Conservation (phyloP, 2,329 filamentous ascomycete genomes). For the Aspergillus candidus region DNA sequence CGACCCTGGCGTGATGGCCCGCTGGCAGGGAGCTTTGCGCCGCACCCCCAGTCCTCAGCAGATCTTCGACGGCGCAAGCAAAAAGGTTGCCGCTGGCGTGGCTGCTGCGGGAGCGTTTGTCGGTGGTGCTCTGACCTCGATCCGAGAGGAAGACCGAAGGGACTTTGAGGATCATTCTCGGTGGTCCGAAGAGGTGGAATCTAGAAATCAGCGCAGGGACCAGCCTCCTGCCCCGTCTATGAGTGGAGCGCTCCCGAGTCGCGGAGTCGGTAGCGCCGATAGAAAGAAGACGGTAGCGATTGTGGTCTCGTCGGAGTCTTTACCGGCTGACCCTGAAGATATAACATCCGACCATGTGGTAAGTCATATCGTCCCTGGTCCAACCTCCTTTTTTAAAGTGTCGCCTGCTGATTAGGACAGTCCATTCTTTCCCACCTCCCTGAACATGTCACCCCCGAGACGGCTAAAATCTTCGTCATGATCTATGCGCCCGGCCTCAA, state of each 20-base stretch:
- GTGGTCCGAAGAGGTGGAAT: conserved; percentile 85
- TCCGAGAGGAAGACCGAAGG: conserved; percentile 74
- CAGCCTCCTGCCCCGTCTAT: conserved; percentile 24
- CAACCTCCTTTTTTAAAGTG: too few relatives aligned
- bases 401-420: conserved; percentile 36
- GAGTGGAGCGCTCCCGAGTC: conserved; percentile 28
- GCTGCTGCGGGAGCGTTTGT: conserved; percentile 77
- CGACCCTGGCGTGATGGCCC: conserved; percentile 58
- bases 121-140: conserved; percentile 74
- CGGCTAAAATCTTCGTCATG: conserved; percentile 74
- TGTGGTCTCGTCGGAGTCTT: conserved; percentile 73
- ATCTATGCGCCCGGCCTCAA: conserved; percentile 82
- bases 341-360: conserved; percentile 74
- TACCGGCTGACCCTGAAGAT: conserved; percentile 50
- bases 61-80: conserved; percentile 75
- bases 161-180: conserved; percentile 80
- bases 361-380: conserved; percentile 35
- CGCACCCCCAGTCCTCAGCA: conserved; percentile 83
- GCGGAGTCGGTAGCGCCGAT: conserved; percentile 34
- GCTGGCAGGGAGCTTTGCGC: conserved; percentile 73
- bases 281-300: conserved; percentile 76
- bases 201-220: conserved; percentile 44
- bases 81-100: conserved; percentile 72
- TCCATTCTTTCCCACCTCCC: conserved; percentile 87
- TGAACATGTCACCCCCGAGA: conserved; percentile 64